Evolutionary conservation across 495 filamentous ascomycete genomes (phyloP).

Genomic region (Penicillium robsamsonii): DNA sequence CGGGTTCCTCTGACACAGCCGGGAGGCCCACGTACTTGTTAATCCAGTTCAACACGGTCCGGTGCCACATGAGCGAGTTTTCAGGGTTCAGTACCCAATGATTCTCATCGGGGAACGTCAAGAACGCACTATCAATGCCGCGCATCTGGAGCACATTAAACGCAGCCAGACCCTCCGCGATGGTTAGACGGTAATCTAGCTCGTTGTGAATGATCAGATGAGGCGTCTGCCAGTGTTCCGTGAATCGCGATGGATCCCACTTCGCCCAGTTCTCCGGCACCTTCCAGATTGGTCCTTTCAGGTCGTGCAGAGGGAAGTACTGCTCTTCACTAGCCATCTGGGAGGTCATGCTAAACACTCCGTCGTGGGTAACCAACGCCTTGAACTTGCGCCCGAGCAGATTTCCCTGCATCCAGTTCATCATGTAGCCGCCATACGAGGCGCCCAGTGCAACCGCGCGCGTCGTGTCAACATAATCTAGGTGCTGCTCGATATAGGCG

Average conservation of each 20-base stretch:
- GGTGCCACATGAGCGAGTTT: constrained; percentile 88
- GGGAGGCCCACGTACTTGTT: constrained; percentile 72
- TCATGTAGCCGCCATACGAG: constrained; percentile 86
- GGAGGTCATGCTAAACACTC: constrained; percentile 75
- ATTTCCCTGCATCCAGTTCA: constrained; percentile 61
- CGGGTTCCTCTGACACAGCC: constrained; percentile 27
- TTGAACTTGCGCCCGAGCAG: constrained; percentile 70
- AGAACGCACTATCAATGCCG: constrained; percentile 48
- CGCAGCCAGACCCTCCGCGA: constrained; percentile 77
- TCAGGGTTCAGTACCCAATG: constrained; percentile 92
- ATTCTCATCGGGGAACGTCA: constrained; percentile 84
- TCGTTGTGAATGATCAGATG: constrained; percentile 89
- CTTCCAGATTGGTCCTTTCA: constrained; percentile 72
- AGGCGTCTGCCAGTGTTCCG: constrained; percentile 78
- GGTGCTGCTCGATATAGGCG: constrained; percentile 68
- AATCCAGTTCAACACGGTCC: constrained; percentile 84
- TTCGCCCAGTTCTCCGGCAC: constrained; percentile 70
- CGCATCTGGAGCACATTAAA: constrained; percentile 83
- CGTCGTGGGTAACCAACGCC: constrained; percentile 88
- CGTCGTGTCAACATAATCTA: constrained; percentile 71
- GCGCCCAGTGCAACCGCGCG: constrained; percentile 82
- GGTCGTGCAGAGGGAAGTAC: constrained; percentile 84
- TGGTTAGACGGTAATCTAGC: constrained; percentile 84
- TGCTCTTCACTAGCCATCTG: constrained; percentile 80
- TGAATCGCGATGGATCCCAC: constrained; percentile 75